Evolutionary conservation across 2,329 filamentous ascomycete genomes (phyloP).

Genomic region (Claviceps africana): DNA sequence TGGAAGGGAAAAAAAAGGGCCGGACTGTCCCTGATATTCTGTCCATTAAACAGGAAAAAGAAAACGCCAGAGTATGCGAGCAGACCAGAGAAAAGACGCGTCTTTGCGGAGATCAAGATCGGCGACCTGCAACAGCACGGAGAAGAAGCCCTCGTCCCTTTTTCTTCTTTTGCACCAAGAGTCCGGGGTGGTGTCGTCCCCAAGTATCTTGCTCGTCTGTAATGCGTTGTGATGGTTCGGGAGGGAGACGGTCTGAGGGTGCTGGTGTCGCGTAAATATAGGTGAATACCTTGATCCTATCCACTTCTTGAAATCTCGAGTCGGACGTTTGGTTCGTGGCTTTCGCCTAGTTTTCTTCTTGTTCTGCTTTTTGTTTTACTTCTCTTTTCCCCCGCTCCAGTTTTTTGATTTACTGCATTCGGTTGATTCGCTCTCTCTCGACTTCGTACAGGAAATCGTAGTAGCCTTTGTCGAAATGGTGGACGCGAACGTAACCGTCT

Average conservation of each 20-base stretch:
- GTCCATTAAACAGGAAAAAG: background rate
- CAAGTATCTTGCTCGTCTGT: background rate
- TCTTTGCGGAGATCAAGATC: background rate
- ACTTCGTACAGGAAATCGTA: conserved; percentile 99
- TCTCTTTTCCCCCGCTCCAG: background rate
- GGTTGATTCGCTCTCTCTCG: conserved; percentile 62
- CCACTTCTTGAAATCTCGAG: background rate
- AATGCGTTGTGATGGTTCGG: background rate
- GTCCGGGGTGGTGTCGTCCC: background rate
- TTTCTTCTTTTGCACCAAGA: background rate
- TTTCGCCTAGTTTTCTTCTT: background rate
- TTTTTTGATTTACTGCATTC: conserved; percentile 18
- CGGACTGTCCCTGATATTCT: background rate
- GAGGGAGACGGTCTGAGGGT: background rate
- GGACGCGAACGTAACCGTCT: conserved; percentile 94
- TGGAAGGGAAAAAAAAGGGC: background rate
- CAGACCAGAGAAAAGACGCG: conserved; percentile 21
- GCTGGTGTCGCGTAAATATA: background rate
- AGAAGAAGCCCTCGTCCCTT: background rate
- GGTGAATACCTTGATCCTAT: background rate
- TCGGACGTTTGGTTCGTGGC: background rate
- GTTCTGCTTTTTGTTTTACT: background rate
- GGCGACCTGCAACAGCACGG: background rate
- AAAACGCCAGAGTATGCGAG: conserved; percentile 30
- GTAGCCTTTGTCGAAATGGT: conserved; percentile 97